A percentile compares a stretch with the other conserved stretches of the same genome.
Conservation (phyloP, 179 eudicot genomes). For the Silene vulgaris region DNA sequence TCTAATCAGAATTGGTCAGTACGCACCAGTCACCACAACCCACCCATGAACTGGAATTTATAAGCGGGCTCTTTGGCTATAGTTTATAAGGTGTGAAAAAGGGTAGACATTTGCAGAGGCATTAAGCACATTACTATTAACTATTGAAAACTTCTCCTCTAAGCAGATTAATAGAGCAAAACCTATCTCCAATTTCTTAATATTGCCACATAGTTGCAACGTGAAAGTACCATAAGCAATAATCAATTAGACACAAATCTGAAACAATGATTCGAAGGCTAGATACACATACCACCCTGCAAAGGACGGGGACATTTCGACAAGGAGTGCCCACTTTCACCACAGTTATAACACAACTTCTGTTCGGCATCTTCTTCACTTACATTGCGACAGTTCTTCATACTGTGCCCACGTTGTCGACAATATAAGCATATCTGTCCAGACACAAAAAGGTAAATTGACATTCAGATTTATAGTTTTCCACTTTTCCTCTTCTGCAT, state of each 20-base stretch:
- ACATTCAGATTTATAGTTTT: neutral
- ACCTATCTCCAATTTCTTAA: neutral
- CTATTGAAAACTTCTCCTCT: neutral
- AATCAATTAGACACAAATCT: conserved; percentile 7
- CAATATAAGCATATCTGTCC: conserved; percentile 79
- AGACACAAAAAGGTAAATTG: neutral
- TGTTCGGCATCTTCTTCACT: conserved; percentile 48
- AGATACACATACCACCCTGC: conserved; percentile 54
- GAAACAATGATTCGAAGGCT: neutral
- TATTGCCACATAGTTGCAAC: neutral
- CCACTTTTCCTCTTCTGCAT: conserved; percentile 7
- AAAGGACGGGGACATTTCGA: conserved; percentile 58
- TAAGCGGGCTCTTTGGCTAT: neutral
- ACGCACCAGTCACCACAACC: neutral
- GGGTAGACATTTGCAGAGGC: neutral
- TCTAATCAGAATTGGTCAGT: neutral
- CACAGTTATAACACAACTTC: conserved; percentile 87
- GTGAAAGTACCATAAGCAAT: neutral
- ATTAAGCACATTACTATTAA: neutral
- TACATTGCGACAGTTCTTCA: conserved; percentile 75
- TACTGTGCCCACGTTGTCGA: conserved; percentile 81
- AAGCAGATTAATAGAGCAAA: neutral
- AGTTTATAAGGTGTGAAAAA: neutral
- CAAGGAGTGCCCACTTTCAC: conserved; percentile 70
- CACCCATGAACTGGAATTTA: neutral